Base-by-base conservation (phyloP, 2,329 filamentous ascomycete genomes). In the Fusarium paranaense region DNA sequence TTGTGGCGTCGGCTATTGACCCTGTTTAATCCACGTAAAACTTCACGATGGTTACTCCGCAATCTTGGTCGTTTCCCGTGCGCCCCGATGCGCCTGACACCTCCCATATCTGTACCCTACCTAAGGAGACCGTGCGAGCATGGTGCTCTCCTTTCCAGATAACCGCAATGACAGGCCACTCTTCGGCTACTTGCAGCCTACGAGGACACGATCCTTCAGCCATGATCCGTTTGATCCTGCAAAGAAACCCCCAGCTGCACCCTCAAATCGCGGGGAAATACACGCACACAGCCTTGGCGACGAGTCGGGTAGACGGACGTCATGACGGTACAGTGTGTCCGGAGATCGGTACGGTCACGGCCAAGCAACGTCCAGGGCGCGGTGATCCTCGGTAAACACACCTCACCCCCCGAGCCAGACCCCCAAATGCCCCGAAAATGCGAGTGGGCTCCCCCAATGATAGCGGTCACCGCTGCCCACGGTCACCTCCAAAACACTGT, bases 1-100 rank as follows among this genome's bases (percentile, higher is more conserved):
- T 42, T 78, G 76, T 78, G 76, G 76, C 72, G 67, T 70, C 77
- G 77, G 76, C 73, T 78, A 77, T 78, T 73, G 52, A 69, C 66
- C 70, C 71, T 76, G 59, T 38, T 50, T 58, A 52, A 77, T 69
- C 69, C 62, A 71, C 76, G 63, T 69, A 75, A 74, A 73, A 76
- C 62, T 70, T 76, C 69, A 76, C 67, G 69, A 73, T 70, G 72
- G 64, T 66, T 78, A 71, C 76, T 77, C 76, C 76, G 75, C 74
- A 78, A 76, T 78, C 69, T 78, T 47, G 66, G 64, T 59, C 59
- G 63, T 70, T 70, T 70, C 63, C 63, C 67, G 67, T 69, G 59
- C 61, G 62, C 68, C 67, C 72, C 65, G 69, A 67, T 67, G 67
- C 65, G 67, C 70, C 67, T 70, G 61, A 40, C 22, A 58, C 56